Evolutionary conservation across 495 filamentous ascomycete genomes (phyloP), one percentile per base, ranked within the genome.

Genomic region (Xylaria curta): DNA sequence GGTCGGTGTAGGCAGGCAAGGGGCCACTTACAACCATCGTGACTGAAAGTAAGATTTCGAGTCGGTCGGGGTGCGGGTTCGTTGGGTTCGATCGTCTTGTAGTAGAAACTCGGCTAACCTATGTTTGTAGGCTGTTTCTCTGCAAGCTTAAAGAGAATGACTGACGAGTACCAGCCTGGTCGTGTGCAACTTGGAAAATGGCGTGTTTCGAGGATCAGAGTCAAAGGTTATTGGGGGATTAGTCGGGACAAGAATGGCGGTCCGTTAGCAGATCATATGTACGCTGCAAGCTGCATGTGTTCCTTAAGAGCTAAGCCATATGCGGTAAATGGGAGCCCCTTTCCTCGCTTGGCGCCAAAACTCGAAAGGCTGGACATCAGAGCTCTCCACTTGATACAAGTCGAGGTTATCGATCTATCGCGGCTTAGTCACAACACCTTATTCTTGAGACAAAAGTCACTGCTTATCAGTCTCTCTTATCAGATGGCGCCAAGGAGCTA

Each of bases 1-100:
- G 63, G 54, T 60, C 70, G 70, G 62, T 51, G 65, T 21, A 63
- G 63, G 53, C 47, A 63, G 60, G 58, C 47, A 36, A 4, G 70
- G 72, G 68, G 58, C 44, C 59, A 85, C 82, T 73, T 73, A 83
- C 82, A 78, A 85, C 84, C 84, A 86, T 86, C 49, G 75, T 83
- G 74, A 68, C 63, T 10, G 67, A 15, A 46, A 56, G 12, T 38
- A 38, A 69, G 70, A n/a, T 31, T 62, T 38, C n/a, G 44, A n/a
- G 44, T 54, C 21, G 36, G 28, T 60, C 4, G 68, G 42, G 17
- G 26, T 36, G 28, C 10, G n/a, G 28, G 26, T 56, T 56, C 19
- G 65, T 67, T 2, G 26, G 9, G n/a, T 28, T 60, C 33, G 58
- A 9, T 60, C 58, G 58, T 38, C 31, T 60, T 42, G 59, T 4